Evolutionary conservation across 805 yeast genomes (phyloP), one percentile per base, ranked within the genome.

Genomic region (Cyberlindnera petersonii): DNA sequence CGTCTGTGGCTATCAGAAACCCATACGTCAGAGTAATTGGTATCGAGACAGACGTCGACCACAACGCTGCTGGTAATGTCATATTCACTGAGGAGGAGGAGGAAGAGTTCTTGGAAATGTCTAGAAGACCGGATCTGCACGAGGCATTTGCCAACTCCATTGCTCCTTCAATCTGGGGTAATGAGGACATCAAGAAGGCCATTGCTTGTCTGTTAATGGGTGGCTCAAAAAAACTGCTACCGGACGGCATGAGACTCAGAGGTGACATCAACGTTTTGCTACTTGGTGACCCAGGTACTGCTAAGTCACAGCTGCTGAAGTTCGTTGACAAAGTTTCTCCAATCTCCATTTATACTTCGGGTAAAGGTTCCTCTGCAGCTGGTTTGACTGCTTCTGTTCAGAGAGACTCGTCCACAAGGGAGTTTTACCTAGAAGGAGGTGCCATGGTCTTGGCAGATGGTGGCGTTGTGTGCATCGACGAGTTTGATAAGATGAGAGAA

Each of bases 371-470:
- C 0, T 91, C 98, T 9, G 99, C 99, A 2, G 99, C 98, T 3
- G 99, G 99, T 79, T 74, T 93, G 63, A 93, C 99, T 2, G 98
- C 98, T 1, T 83, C 95, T 14, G 98, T 93, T 15, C 98, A 91
- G 66, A 75, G 96, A 60, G 98, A 93, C 60, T 72, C 86, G 2
- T 69, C 71, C 18, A 85, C 96, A 0, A 70, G 96, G 47, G 98
- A 93, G 53, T 93, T 91, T 61, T 91, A 86, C 60, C 69, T 93
- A 38, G 99, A 93, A 73, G 98, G 99, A 44, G 99, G 99, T 64
- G 99, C 99, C 8, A 89, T 93, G 97, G 98, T 93, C n/a, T 69
- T 93, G 35, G 98, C 99, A 0, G 98, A 93, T 66, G 98, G 98
- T 27, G 99, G 99, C 49, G 97, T 93, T 35, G 97, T 91, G 33